Conservation (phyloP, 495 filamentous ascomycete species). For the Astrothelium macrocarpum region DNA sequence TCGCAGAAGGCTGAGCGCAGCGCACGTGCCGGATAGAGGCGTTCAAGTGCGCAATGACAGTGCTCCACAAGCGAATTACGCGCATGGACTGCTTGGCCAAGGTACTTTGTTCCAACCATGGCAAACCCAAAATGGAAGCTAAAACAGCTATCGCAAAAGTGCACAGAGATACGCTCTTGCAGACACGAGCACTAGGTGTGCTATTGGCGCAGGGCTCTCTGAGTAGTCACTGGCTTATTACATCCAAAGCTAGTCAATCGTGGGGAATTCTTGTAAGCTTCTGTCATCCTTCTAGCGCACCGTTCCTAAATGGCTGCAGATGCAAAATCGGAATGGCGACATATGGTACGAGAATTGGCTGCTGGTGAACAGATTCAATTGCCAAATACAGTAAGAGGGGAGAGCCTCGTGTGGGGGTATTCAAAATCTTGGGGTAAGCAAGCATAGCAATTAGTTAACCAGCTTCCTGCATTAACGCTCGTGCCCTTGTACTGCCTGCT, state of each 20-base stretch:
- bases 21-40: neutral
- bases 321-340: neutral
- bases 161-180: neutral
- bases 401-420: neutral
- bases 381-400: neutral
- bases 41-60: neutral
- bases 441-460: neutral
- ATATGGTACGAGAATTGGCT: neutral
- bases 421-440: neutral
- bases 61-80: neutral
- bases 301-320: neutral
- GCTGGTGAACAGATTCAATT: neutral
- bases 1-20: neutral
- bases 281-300: neutral
- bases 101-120: neutral
- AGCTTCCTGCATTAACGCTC: neutral
- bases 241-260: neutral
- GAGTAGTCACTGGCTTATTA: neutral
- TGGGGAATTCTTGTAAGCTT: neutral
- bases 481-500: neutral
- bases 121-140: neutral
- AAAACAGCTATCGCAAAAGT: neutral
- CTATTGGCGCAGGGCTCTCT: neutral
- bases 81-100: neutral
- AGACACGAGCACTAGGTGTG: neutral